These are phyloP conservation scores for Fraxinus xanthoxyloides DNA, from an alignment of 305 asterid species.

Conservation along the genomic window DNA sequence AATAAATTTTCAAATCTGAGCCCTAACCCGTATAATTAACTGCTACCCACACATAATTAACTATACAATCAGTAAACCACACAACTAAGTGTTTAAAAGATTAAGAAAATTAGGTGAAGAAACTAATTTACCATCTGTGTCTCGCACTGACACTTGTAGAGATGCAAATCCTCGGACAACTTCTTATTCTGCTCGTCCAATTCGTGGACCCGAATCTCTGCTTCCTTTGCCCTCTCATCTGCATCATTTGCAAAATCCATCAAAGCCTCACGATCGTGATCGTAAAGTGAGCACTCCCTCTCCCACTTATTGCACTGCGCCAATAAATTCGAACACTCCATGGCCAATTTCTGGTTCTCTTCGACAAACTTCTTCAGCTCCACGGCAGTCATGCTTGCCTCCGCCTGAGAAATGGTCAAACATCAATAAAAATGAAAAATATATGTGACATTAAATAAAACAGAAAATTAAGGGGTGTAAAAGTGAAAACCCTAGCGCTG, in stretches of 20 bases:
- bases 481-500: conserved; percentile 61
- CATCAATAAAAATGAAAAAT: neutral
- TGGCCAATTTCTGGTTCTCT: conserved; percentile 80
- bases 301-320: conserved; percentile 78
- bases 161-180: conserved; percentile 53
- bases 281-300: conserved; percentile 84
- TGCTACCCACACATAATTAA: neutral
- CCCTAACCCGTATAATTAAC: neutral
- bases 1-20: neutral
- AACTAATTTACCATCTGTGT: conserved; percentile 41
- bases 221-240: conserved; percentile 11
- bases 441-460: neutral
- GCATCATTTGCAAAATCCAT: conserved; percentile 70
- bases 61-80: neutral
- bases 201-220: conserved; percentile 54
- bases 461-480: neutral
- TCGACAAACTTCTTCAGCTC: conserved; percentile 89
- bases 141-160: conserved; percentile 36
- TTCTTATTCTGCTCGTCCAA: conserved; percentile 60
- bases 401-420: conserved; percentile 52
- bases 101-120: neutral
- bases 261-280: conserved; percentile 83
- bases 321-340: conserved; percentile 66
- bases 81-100: neutral
- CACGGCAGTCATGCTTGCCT: conserved; percentile 78